Percentiles rank a stretch among this genome's conserved stretches.
Evolutionary conservation across 2,329 filamentous ascomycete species (phyloP).

Genomic region (Coniochaeta sp.): DNA sequence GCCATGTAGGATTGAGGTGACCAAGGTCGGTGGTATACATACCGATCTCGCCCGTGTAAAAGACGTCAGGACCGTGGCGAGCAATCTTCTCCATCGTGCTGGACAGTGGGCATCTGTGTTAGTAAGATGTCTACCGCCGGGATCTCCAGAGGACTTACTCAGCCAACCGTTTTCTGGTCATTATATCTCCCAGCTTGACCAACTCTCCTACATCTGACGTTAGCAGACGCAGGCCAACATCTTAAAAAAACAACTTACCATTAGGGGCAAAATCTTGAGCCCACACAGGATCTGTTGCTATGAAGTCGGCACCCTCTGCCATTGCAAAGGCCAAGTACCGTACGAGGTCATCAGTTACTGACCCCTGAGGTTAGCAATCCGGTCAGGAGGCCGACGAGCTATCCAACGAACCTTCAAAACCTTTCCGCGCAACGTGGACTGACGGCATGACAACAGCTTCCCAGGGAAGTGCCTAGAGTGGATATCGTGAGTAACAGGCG

Average conservation of each 20-base stretch:
- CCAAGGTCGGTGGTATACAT: not conserved
- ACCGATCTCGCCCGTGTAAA: constrained; percentile 34
- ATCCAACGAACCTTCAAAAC: constrained; percentile 45
- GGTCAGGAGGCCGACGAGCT: not conserved
- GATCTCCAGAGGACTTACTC: constrained; percentile 22
- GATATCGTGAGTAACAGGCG: not conserved
- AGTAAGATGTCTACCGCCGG: not conserved
- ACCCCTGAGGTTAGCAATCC: constrained; percentile 16
- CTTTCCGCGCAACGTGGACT: constrained; percentile 63
- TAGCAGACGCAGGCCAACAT: not conserved
- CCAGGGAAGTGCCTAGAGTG: constrained; percentile 52
- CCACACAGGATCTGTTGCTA: constrained; percentile 70
- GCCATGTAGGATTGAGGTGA: not conserved
- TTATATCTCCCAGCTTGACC: constrained; percentile 64
- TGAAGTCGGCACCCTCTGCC: constrained; percentile 51
- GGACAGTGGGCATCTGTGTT: constrained; percentile 8
- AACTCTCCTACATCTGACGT: constrained; percentile 42
- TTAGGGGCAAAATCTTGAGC: constrained; percentile 84
- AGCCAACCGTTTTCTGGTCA: constrained; percentile 76
- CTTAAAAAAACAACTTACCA: constrained; percentile 27
- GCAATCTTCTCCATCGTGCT: constrained; percentile 71
- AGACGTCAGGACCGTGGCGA: constrained; percentile 44
- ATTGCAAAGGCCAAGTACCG: constrained; percentile 49
- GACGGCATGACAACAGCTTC: constrained; percentile 66
- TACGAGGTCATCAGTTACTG: constrained; percentile 64